Evolutionary conservation across 495 filamentous ascomycete genomes (phyloP), one percentile per base, ranked within the genome.

Genomic region (Podospora anserina): DNA sequence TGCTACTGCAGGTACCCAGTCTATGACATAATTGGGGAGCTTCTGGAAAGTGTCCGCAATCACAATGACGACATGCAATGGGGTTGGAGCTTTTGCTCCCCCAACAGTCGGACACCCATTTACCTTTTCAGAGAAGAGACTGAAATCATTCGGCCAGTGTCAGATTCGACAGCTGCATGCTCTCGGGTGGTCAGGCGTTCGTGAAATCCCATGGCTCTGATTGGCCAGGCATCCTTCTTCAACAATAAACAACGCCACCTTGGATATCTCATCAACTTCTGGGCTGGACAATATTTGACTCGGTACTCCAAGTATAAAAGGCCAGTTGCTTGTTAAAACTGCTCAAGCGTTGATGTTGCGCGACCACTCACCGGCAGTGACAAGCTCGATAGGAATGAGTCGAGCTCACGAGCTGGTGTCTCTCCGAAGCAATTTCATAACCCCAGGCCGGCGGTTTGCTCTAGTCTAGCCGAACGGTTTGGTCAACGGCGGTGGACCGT

Each of bases 11-110:
- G 39, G 39, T 16, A 49, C 39, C 39, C 39, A 49, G 60, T 62
- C 60, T 30, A 62, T 62, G 60, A 62, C 60, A 62, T 62, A 62
- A 62, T 62, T 18, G 60, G 56, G 56, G 26, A 15, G 26, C 56
- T 59, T 59, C 26, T 59, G 19, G 19, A 59, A 27, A 19, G 5
- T 6, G 26, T 59, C 19, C 19, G 13, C 26, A 27, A 59, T 59
- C 19, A 59, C 60, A 62, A 30, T 62, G 60, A 62, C 60, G 30
- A 58, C 55, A 58, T 49, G 1, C 39, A 49, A 11, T 49, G 39
- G 39, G 13, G 39, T 11, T 49, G 39, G 39, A 49, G 39, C 39
- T 49, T 49, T 49, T 49, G 39, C 39, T 49, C 39, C 39, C 39
- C 15, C 39, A 49, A 49, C 39, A 49, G 13, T 49, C 39, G 13